Evolutionary conservation across 345 rosid genomes (phyloP).

Genomic region (Carallia brachiata): DNA sequence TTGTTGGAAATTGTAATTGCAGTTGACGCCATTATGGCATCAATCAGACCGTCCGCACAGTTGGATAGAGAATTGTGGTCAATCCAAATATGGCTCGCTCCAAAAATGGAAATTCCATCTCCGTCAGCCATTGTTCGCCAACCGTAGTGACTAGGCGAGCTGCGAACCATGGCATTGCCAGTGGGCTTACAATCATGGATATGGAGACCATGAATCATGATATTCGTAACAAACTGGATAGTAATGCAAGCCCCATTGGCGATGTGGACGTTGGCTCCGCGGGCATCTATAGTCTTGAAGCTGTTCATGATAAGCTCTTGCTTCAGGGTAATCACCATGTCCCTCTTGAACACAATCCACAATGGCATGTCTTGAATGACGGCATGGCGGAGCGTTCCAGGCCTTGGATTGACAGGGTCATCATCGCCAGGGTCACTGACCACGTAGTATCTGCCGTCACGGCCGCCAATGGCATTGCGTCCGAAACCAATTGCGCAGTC

Average conservation of each 20-base stretch:
- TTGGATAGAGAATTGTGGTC: slow-evolving; percentile 85
- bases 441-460: slow-evolving; percentile 30
- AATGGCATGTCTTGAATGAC: slow-evolving; percentile 30
- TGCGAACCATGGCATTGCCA: slow-evolving; percentile 37
- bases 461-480: slow-evolving; percentile 28
- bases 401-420: slow-evolving; percentile 24
- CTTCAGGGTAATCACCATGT: slow-evolving; percentile 31
- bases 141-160: slow-evolving; percentile 33
- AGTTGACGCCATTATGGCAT: slow-evolving; percentile 28
- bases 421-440: slow-evolving; percentile 19
- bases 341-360: slow-evolving; percentile 31
- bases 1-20: slow-evolving; percentile 29
- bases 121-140: slow-evolving; percentile 39
- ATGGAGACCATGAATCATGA: slow-evolving; percentile 34
- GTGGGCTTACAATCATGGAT: slow-evolving; percentile 31
- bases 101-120: slow-evolving; percentile 33
- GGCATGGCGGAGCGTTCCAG: slow-evolving; percentile 28
- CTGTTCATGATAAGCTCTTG: slow-evolving; percentile 34
- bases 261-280: slow-evolving; percentile 46
- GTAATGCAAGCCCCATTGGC: slow-evolving; percentile 44
- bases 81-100: slow-evolving; percentile 67
- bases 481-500: slow-evolving; percentile 29
- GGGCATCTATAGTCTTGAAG: slow-evolving; percentile 32
- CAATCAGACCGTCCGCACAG: slow-evolving; percentile 27
- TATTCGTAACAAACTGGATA: slow-evolving; percentile 25